A percentile compares a stretch with the other conserved stretches of the same genome.
Conservation (phyloP, 1,139 yeast genomes). For the Yamadazyma taylorii region DNA sequence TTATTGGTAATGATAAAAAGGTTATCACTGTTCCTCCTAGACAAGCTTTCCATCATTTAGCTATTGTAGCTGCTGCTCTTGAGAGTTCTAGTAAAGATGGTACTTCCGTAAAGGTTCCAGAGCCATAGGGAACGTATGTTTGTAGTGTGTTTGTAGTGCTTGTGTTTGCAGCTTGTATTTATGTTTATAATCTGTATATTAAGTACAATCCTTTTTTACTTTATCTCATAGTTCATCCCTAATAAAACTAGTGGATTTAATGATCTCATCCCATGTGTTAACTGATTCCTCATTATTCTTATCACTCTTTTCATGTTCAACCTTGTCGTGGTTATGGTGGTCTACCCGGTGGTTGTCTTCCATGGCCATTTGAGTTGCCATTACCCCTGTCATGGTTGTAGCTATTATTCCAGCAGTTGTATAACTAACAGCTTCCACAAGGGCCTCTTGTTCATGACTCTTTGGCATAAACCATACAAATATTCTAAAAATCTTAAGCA, state of each 20-base stretch:
- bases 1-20: constrained; percentile 60
- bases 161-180: too few species aligned
- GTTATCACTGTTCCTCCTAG: constrained; percentile 62
- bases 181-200: too few species aligned
- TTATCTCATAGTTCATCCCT: constrained; percentile 15
- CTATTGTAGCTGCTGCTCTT: constrained; percentile 80
- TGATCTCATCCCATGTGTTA: constrained; percentile 14
- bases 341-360: too few species aligned
- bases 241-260: constrained; percentile 2
- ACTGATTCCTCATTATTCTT: constrained; percentile 8
- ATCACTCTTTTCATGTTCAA: constrained; percentile 12
- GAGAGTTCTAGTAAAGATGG: constrained; percentile 68
- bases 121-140: too few species aligned
- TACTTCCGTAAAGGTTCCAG: constrained; percentile 50
- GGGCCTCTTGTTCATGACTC: not conserved
- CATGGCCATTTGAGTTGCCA: constrained; percentile 3
- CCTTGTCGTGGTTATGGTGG: too few species aligned
- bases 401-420: not conserved
- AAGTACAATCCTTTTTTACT: too few species aligned
- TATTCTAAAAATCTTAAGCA: constrained; percentile 47
- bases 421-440: not conserved
- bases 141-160: too few species aligned
- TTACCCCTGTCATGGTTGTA: not conserved
- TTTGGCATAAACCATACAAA: constrained; percentile 27
- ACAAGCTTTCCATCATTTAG: constrained; percentile 87